Conservation (phyloP, 352 stramenopile genomes). For the Phytophthora ohioensis region DNA sequence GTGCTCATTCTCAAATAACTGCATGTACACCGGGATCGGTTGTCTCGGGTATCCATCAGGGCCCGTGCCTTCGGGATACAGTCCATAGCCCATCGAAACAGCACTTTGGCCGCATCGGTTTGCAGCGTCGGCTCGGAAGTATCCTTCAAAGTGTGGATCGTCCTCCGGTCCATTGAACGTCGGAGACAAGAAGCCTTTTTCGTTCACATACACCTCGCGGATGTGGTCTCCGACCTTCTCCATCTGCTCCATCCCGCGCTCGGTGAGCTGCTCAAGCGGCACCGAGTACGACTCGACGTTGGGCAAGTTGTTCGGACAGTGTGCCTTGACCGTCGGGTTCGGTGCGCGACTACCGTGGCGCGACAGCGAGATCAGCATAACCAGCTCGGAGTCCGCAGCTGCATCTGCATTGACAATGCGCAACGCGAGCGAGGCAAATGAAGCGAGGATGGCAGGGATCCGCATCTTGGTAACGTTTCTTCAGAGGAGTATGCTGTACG, state of each 20-base stretch:
- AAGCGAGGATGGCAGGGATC: constrained; percentile 38
- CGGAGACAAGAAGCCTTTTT: constrained; percentile 68
- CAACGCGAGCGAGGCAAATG: constrained; percentile 28
- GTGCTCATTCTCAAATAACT: constrained; percentile 80
- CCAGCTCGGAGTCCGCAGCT: constrained; percentile 56
- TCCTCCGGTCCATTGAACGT: constrained; percentile 71
- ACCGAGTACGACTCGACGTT: constrained; percentile 72
- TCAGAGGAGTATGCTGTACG: constrained; percentile 7
- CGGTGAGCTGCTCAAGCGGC: constrained; percentile 77
- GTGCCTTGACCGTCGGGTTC: constrained; percentile 66
- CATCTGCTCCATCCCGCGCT: constrained; percentile 79
- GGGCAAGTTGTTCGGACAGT: constrained; percentile 71
- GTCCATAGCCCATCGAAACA: constrained; percentile 68
- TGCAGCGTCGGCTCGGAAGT: constrained; percentile 77
- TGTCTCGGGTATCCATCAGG: constrained; percentile 65
- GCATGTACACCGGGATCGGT: constrained; percentile 82
- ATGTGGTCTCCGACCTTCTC: constrained; percentile 68
- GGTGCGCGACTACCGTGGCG: constrained; percentile 79
- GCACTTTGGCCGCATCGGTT: constrained; percentile 78
- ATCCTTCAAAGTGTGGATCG: constrained; percentile 71
- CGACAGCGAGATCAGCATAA: constrained; percentile 74
- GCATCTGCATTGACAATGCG: constrained; percentile 3
- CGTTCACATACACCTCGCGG: constrained; percentile 72
- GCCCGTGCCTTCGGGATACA: constrained; percentile 76
- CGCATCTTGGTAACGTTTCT: constrained; percentile 36